These are phyloP conservation scores for Boletus sp. DNA, from an alignment of 768 basidiomycete genomes.

Conservation along the genomic window DNA sequence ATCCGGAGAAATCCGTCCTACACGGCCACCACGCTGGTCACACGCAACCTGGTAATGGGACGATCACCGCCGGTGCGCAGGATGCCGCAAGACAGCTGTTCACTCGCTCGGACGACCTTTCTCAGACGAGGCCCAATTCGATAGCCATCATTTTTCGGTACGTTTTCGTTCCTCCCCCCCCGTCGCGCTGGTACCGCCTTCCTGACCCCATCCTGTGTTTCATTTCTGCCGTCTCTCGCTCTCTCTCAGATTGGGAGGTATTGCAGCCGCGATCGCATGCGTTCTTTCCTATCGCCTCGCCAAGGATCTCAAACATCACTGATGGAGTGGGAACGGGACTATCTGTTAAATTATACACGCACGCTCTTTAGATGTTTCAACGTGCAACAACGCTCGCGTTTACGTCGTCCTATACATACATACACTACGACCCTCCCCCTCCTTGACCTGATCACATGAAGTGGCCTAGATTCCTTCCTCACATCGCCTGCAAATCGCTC, in stretches of 20 bases:
- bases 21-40: slow-evolving; percentile 33
- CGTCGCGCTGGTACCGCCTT: not conserved
- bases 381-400: too few species aligned
- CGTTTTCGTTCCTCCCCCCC: not conserved
- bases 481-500: not conserved
- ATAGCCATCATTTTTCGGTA: slow-evolving; percentile 79
- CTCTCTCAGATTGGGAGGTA: slow-evolving; percentile 48
- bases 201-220: not conserved
- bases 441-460: not conserved
- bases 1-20: slow-evolving; percentile 51
- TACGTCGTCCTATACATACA: too few species aligned
- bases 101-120: slow-evolving; percentile 6
- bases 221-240: not conserved
- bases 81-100: slow-evolving; percentile 6
- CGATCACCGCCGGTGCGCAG: slow-evolving; percentile 1
- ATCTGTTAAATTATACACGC: too few species aligned
- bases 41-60: slow-evolving; percentile 6
- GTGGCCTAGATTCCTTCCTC: too few species aligned
- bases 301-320: slow-evolving; percentile 43
- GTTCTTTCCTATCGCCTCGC: slow-evolving; percentile 53
- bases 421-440: not conserved
- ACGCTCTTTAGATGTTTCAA: not conserved
- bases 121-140: slow-evolving; percentile 49
- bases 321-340: not conserved
- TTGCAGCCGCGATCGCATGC: slow-evolving; percentile 53